These are phyloP conservation scores for Psilocybe cubensis DNA, from an alignment of 768 basidiomycete genomes.

Conservation along the genomic window DNA sequence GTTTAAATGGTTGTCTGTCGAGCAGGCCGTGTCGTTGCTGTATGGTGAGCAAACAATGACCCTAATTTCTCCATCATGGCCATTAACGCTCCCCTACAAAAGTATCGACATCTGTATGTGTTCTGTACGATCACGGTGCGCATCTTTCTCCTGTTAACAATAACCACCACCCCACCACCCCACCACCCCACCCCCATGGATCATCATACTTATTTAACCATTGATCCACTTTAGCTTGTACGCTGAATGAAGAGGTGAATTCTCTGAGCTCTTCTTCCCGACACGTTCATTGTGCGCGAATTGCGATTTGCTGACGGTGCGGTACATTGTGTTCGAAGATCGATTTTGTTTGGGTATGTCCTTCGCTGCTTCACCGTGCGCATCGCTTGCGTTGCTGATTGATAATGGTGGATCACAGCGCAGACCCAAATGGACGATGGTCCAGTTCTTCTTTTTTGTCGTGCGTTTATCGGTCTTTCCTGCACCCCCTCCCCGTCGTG, in stretches of 20 bases:
- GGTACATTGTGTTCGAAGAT: too few species aligned
- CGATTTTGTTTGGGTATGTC: constrained; percentile 16
- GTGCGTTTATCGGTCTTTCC: background rate
- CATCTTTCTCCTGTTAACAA: background rate
- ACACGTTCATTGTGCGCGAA: background rate
- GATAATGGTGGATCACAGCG: constrained; percentile 1
- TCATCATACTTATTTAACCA: too few species aligned
- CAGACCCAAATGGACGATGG: constrained; percentile 13
- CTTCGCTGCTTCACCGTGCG: background rate
- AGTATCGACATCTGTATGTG: constrained; percentile 10
- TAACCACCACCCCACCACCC: too few species aligned
- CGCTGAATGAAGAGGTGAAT: constrained; percentile 10
- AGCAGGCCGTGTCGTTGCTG: background rate
- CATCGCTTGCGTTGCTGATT: background rate
- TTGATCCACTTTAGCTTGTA: background rate
- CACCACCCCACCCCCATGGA: too few species aligned
- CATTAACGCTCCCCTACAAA: background rate
- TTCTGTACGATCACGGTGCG: constrained; percentile 13
- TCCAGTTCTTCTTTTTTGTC: constrained; percentile 13
- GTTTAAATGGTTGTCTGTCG: constrained; percentile 1
- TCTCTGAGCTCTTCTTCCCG: background rate
- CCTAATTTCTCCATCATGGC: background rate
- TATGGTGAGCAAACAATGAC: background rate
- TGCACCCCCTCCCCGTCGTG: background rate
- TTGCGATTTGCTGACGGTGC: too few species aligned